Evolutionary conservation across 345 rosid genomes (phyloP).

Genomic region (Eucalyptus marginata): DNA sequence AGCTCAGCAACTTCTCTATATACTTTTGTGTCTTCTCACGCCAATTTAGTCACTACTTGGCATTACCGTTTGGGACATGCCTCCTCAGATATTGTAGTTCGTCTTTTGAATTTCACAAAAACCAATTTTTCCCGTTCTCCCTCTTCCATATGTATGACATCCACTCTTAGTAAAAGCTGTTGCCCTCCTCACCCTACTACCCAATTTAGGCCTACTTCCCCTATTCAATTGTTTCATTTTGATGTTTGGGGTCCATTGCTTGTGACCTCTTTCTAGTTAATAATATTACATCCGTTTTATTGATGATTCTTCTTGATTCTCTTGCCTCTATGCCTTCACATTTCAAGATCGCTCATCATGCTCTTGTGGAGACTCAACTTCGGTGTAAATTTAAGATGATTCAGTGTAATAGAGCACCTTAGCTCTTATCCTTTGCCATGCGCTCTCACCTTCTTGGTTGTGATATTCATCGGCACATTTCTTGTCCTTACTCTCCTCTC

Average conservation of each 20-base stretch:
- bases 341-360: neutral
- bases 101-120: no score
- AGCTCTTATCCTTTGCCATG: neutral
- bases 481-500: neutral
- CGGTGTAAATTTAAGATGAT: neutral
- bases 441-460: neutral
- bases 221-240: neutral
- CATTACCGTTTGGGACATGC: neutral
- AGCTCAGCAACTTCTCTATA: neutral
- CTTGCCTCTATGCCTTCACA: neutral
- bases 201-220: neutral
- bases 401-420: neutral
- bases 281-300: no score
- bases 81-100: neutral
- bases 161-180: neutral
- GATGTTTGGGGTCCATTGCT: neutral
- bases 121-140: neutral
- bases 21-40: neutral
- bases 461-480: neutral
- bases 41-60: neutral
- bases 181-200: neutral
- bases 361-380: neutral
- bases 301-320: neutral
- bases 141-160: neutral
- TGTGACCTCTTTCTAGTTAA: neutral